A percentile compares a stretch with the other conserved stretches of the same genome.
Evolutionary conservation across 23 red algal species (phyloP).

Genomic region (Pyropia yezoensis): DNA sequence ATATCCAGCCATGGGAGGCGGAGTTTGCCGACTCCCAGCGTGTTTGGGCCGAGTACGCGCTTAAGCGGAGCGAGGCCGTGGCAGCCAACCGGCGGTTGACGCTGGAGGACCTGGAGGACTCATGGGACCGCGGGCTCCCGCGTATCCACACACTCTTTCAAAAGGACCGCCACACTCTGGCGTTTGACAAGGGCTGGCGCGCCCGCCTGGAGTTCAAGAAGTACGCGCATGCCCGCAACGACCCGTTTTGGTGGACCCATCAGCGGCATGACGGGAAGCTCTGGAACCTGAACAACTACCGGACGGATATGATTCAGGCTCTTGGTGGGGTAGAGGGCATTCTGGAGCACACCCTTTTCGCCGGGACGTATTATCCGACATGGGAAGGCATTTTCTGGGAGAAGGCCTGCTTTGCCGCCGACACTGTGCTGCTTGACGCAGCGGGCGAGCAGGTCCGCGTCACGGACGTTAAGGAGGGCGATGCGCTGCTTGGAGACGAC

Average conservation of each 20-base stretch:
- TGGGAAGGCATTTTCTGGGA: constrained; percentile 99
- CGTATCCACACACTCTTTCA: constrained; percentile 81
- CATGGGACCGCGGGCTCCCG: constrained; percentile 92
- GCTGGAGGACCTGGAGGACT: constrained; percentile 86
- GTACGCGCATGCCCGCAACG: constrained; percentile 61
- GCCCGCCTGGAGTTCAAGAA: constrained; percentile 74
- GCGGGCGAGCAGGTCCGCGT: no score
- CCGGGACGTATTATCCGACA: constrained; percentile 78
- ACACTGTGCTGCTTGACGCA: no score
- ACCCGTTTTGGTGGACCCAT: constrained; percentile 96
- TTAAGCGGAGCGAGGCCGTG: constrained; percentile 64
- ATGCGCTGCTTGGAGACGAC: no score
- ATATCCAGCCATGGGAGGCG: constrained; percentile 85
- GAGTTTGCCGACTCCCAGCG: constrained; percentile 89
- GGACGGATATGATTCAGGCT: constrained; percentile 90
- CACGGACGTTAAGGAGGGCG: no score
- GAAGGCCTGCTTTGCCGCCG: constrained; percentile 30
- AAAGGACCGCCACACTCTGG: constrained; percentile 83
- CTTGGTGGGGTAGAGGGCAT: constrained; percentile 95
- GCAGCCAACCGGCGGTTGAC: constrained; percentile 69
- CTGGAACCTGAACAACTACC: constrained; percentile 79
- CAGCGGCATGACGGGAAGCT: constrained; percentile 91
- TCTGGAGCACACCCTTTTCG: constrained; percentile 94
- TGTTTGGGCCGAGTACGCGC: constrained; percentile 91
- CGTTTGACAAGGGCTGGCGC: constrained; percentile 93